Evolutionary conservation across 1,284 basidiomycete species (phyloP).

Genomic region (Heterobasidion parviporum): DNA sequence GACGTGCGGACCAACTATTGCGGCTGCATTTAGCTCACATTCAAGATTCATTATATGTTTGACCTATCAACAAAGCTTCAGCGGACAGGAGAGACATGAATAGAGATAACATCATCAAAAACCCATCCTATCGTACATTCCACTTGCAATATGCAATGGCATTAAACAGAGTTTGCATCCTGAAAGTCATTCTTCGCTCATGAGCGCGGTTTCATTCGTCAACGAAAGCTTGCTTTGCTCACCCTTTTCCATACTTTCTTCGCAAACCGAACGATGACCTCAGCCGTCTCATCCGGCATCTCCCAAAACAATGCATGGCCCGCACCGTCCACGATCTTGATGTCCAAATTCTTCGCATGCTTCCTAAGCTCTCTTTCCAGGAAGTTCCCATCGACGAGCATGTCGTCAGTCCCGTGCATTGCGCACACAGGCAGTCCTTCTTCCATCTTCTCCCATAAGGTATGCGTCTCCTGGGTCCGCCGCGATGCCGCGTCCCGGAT

Average conservation of each 20-base stretch:
- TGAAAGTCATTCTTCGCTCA: no score
- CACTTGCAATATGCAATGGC: no score
- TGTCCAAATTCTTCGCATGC: neutral
- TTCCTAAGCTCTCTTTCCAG: neutral
- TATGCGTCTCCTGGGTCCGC: neutral
- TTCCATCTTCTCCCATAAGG: neutral
- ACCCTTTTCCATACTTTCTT: neutral
- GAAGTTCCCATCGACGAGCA: neutral
- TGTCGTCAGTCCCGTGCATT: neutral
- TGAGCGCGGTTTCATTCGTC: no score
- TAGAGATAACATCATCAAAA: no score
- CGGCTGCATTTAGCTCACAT: no score
- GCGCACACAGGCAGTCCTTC: neutral
- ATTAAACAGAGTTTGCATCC: no score
- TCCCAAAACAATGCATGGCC: neutral
- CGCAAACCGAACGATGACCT: neutral
- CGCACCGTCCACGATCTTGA: neutral
- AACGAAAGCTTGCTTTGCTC: neutral
- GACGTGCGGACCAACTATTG: no score
- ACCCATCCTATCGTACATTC: no score
- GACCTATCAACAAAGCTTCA: no score
- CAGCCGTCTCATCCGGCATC: neutral
- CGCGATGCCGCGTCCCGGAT: neutral
- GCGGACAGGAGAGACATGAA: no score
- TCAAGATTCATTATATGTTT: no score